These are phyloP conservation scores for Allomyces macrogynus DNA, from an alignment of 192 early-diverging fungal species.

Conservation along the genomic window DNA sequence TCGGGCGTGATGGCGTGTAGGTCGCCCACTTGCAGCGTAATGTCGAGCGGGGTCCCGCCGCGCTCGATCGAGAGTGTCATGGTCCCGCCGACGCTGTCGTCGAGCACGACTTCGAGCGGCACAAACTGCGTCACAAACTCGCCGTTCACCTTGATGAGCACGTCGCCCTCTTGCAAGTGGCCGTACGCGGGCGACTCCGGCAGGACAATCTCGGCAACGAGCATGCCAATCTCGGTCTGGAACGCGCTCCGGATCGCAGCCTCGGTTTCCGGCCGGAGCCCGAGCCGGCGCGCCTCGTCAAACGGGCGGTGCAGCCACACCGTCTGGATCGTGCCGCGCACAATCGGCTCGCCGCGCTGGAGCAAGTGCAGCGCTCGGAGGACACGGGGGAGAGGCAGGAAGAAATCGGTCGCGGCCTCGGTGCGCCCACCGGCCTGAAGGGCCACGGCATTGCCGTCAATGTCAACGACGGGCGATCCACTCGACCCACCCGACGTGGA, in stretches of 20 bases:
- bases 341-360: slow-evolving; percentile 16
- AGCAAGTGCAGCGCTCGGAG: slow-evolving; percentile 30
- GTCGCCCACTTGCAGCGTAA: slow-evolving; percentile 38
- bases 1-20: slow-evolving; percentile 70
- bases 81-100: slow-evolving; percentile 38
- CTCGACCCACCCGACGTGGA: slow-evolving; percentile 54
- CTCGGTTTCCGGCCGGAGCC: slow-evolving; percentile 40
- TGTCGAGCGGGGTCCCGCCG: slow-evolving; percentile 43
- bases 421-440: slow-evolving; percentile 57
- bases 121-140: slow-evolving; percentile 63
- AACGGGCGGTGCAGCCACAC: slow-evolving; percentile 54
- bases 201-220: slow-evolving; percentile 51
- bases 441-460: slow-evolving; percentile 61
- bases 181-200: slow-evolving; percentile 47
- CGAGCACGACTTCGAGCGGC: slow-evolving; percentile 47
- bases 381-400: slow-evolving; percentile 59
- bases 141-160: slow-evolving; percentile 46
- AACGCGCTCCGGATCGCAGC: slow-evolving; percentile 31
- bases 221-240: slow-evolving; percentile 54
- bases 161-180: slow-evolving; percentile 54
- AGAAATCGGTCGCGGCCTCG: slow-evolving; percentile 64
- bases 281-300: slow-evolving; percentile 51
- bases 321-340: slow-evolving; percentile 51
- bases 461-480: slow-evolving; percentile 61
- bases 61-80: slow-evolving; percentile 40